A percentile compares a stretch with the other conserved stretches of the same genome.
Evolutionary conservation across 108 stramenopile species (phyloP).

Genomic region (Bacterosira constricta): DNA sequence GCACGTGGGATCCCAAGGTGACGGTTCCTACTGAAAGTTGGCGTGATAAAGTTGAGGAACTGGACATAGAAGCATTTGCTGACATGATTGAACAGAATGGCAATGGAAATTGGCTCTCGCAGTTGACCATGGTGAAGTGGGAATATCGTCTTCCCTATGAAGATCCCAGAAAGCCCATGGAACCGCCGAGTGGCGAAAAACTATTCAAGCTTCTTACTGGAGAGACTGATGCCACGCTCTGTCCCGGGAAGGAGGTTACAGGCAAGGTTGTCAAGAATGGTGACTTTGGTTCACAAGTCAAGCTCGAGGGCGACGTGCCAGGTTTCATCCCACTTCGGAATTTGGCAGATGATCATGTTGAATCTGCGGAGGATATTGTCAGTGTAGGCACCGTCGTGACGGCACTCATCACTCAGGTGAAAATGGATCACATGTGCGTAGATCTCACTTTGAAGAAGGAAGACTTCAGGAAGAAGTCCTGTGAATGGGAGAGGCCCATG

Average conservation of each 20-base stretch:
- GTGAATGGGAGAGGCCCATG: constrained; percentile 80
- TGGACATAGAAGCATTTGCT: constrained; percentile 86
- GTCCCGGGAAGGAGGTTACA: constrained; percentile 88
- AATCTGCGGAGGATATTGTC: constrained; percentile 85
- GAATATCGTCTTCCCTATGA: constrained; percentile 88
- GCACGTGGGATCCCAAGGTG: constrained; percentile 75
- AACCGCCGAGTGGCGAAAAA: constrained; percentile 67
- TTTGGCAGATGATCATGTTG: constrained; percentile 85
- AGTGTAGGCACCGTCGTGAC: constrained; percentile 77
- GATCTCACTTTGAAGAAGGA: constrained; percentile 87
- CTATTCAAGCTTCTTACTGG: constrained; percentile 88
- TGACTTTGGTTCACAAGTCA: constrained; percentile 88
- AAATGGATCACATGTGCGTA: constrained; percentile 91
- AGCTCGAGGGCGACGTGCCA: constrained; percentile 88
- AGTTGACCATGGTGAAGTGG: constrained; percentile 91
- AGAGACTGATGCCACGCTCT: constrained; percentile 81
- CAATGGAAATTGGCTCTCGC: constrained; percentile 77
- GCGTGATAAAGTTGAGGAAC: constrained; percentile 88
- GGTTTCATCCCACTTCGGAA: constrained; percentile 86
- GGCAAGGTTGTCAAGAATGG: constrained; percentile 80
- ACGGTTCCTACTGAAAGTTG: constrained; percentile 79
- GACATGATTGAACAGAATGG: constrained; percentile 76
- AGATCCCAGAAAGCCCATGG: constrained; percentile 87
- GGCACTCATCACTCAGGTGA: constrained; percentile 85
- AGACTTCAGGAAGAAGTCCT: constrained; percentile 80